phyloP scores from a whole-genome alignment of 2,329 filamentous ascomycete genomes.

The Aaosphaeria pasadenensis region DNA sequence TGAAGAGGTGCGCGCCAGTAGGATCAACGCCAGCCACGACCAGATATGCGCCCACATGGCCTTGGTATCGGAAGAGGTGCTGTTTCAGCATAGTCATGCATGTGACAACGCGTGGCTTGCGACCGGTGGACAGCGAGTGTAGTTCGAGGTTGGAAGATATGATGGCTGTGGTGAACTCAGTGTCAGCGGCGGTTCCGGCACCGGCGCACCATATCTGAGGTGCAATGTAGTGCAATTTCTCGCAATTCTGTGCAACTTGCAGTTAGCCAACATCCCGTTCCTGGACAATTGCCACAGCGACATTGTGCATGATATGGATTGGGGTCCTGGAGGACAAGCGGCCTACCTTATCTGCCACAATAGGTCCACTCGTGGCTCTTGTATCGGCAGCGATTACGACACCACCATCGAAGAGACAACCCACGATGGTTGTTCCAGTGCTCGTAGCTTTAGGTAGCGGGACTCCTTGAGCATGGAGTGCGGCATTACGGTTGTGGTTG shows the following conservation, averaged over 20 bases:
- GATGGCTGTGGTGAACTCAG: slow-evolving; percentile 97
- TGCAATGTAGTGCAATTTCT: slow-evolving; percentile 98
- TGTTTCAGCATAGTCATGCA: slow-evolving; percentile 99
- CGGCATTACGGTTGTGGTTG: slow-evolving; percentile 99
- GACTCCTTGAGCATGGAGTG: slow-evolving; percentile 88
- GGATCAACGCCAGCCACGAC: slow-evolving; percentile 96
- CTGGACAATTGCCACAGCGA: slow-evolving; percentile 6
- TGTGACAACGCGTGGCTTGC: slow-evolving; percentile 94
- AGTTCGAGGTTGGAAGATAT: slow-evolving; percentile 99
- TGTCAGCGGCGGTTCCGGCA: slow-evolving; percentile 95
- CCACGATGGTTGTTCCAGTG: slow-evolving; percentile 98
- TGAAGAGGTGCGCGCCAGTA: slow-evolving; percentile 92
- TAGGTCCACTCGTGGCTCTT: slow-evolving; percentile 92
- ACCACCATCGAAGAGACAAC: slow-evolving; percentile 92
- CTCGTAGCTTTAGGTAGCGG: slow-evolving; percentile 96
- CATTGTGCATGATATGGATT: background rate
- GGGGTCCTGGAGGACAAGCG: background rate
- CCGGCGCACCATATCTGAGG: slow-evolving; percentile 99
- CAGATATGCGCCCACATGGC: slow-evolving; percentile 95
- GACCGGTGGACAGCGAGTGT: slow-evolving; percentile 92
- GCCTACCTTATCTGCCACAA: slow-evolving; percentile 91
- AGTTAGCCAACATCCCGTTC: too few relatives aligned
- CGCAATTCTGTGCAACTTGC: slow-evolving; percentile 69
- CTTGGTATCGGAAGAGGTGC: slow-evolving; percentile 97
- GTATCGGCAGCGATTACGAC: slow-evolving; percentile 99